Percentiles rank a stretch among this genome's conserved stretches.
phyloP scores from a whole-genome alignment of 164 flowering plant genomes.

The Aristolochia contorta region DNA sequence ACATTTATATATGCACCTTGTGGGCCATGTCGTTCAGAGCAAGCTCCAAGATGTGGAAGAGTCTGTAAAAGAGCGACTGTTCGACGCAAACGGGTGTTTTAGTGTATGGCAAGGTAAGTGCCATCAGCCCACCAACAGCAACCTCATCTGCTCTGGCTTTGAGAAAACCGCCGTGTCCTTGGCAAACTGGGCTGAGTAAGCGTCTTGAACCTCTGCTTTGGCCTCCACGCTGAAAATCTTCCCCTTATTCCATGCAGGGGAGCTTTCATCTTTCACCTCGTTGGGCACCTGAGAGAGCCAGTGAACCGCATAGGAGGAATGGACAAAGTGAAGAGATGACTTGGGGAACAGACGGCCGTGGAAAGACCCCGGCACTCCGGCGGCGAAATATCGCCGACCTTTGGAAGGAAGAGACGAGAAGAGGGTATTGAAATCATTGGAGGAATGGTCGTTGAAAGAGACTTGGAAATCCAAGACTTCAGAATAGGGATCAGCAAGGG shows the following conservation, averaged over 20 bases:
- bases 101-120: too few relatives aligned
- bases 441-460: constrained; percentile 10
- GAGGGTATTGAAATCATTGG: constrained; percentile 22
- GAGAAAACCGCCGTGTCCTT: constrained; percentile 15
- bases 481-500: neutral
- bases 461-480: constrained; percentile 12
- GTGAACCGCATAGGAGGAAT: constrained; percentile 14
- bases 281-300: constrained; percentile 19
- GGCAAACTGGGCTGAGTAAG: constrained; percentile 14
- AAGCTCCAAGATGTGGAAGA: too few relatives aligned
- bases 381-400: constrained; percentile 8
- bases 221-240: constrained; percentile 12
- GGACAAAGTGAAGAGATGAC: constrained; percentile 13
- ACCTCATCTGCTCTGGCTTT: constrained; percentile 21
- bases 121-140: constrained; percentile 23
- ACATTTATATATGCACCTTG: too few relatives aligned
- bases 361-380: constrained; percentile 21
- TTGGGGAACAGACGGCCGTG: constrained; percentile 14
- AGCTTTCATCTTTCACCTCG: constrained; percentile 10
- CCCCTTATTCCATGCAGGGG: constrained; percentile 25
- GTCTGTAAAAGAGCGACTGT: too few relatives aligned
- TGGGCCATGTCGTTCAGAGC: too few relatives aligned
- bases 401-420: constrained; percentile 12
- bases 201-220: constrained; percentile 13
- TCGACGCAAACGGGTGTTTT: too few relatives aligned